Evolutionary conservation across 2,329 filamentous ascomycete genomes (phyloP).

Genomic region (Sporothrix schenckii): DNA sequence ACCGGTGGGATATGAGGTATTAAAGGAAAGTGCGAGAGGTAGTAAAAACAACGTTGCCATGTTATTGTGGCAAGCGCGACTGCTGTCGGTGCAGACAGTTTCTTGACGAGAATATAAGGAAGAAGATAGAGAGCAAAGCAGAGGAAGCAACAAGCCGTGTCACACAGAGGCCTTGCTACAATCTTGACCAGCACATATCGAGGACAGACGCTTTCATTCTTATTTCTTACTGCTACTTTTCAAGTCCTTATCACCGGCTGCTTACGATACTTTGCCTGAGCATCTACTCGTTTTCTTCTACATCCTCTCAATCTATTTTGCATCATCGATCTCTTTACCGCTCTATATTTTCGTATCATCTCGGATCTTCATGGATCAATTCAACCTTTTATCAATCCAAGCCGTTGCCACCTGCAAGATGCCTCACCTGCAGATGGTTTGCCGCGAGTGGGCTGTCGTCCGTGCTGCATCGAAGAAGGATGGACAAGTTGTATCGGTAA

Average conservation of each 20-base stretch:
- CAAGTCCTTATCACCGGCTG: no score
- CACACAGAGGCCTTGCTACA: neutral
- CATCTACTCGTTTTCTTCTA: neutral
- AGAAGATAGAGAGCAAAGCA: neutral
- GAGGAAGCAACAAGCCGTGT: neutral
- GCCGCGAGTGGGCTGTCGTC: conserved; percentile 28
- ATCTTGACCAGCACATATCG: neutral
- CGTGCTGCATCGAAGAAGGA: conserved; percentile 6
- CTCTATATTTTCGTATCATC: neutral
- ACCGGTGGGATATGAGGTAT: conserved; percentile 1
- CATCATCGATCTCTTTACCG: no score
- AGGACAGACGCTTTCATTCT: neutral
- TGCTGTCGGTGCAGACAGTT: neutral
- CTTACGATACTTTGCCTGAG: no score
- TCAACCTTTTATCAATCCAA: no score
- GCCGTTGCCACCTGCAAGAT: neutral
- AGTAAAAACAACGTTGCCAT: neutral
- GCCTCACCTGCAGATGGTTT: conserved; percentile 27
- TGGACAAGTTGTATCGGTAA: conserved; percentile 3
- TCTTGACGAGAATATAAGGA: neutral
- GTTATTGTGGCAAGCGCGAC: neutral
- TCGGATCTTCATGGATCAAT: neutral
- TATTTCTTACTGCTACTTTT: neutral
- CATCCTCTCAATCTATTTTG: neutral
- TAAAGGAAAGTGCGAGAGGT: conserved; percentile 7